Evolutionary conservation across 306 rosid species (phyloP).

Genomic region (Cicer bijugum): DNA sequence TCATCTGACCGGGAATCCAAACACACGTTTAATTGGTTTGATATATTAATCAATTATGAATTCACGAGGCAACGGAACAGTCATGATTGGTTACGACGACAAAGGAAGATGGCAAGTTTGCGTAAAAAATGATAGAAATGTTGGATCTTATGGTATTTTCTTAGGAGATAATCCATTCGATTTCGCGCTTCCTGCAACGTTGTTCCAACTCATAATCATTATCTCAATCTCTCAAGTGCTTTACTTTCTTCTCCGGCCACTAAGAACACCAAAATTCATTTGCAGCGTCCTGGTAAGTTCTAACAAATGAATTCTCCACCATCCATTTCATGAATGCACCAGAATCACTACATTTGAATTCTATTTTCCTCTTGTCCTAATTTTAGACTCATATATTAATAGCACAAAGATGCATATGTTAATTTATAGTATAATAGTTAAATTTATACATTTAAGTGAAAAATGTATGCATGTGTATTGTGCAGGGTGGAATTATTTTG

Average conservation of each 20-base stretch:
- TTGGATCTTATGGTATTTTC: slow-evolving; percentile 51
- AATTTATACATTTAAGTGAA: background rate
- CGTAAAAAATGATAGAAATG: slow-evolving; percentile 22
- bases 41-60: background rate
- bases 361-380: slow-evolving; percentile 8
- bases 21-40: background rate
- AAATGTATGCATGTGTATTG: background rate
- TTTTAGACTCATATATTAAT: background rate
- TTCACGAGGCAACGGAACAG: background rate
- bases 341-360: background rate
- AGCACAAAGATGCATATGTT: background rate
- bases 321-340: background rate
- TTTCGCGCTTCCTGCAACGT: slow-evolving; percentile 43
- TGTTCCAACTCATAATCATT: slow-evolving; percentile 45
- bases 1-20: background rate
- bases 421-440: background rate
- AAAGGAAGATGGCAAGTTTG: background rate
- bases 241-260: slow-evolving; percentile 54
- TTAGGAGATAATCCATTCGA: slow-evolving; percentile 49
- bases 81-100: background rate
- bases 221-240: slow-evolving; percentile 9
- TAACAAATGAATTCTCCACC: background rate
- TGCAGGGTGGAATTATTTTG: slow-evolving; percentile 52
- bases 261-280: slow-evolving; percentile 59
- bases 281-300: slow-evolving; percentile 53